A percentile compares a stretch with the other conserved stretches of the same genome.
Conservation (phyloP, 768 basidiomycete genomes). For the Daedaleopsis nitida region DNA sequence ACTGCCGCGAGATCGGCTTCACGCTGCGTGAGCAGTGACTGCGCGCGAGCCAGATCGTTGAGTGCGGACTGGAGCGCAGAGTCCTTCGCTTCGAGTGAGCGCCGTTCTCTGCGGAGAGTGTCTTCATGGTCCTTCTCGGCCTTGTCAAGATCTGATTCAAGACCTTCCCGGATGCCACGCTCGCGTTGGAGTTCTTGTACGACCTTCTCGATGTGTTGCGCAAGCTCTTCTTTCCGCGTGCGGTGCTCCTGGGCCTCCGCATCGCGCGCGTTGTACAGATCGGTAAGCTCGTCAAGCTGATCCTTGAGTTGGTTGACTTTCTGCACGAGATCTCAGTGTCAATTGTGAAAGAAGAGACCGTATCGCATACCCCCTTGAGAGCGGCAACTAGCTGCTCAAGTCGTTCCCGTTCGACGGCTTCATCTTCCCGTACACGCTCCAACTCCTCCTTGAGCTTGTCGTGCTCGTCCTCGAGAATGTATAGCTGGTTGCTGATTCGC, state of each 20-base stretch:
- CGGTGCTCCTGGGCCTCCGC: constrained; percentile 69
- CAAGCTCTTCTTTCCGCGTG: constrained; percentile 76
- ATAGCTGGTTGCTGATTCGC: constrained; percentile 74
- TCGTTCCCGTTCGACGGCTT: constrained; percentile 66
- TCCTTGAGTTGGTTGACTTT: constrained; percentile 68
- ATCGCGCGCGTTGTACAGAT: constrained; percentile 63
- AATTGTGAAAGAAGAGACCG: neutral
- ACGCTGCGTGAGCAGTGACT: constrained; percentile 66
- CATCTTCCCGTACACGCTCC: constrained; percentile 71
- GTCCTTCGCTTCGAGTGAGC: constrained; percentile 70
- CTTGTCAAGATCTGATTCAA: constrained; percentile 54
- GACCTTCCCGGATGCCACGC: constrained; percentile 54
- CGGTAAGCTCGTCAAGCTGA: constrained; percentile 65
- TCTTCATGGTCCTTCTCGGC: constrained; percentile 68
- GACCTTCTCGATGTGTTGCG: constrained; percentile 71
- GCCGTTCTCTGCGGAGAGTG: constrained; percentile 57
- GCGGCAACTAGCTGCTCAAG: constrained; percentile 67
- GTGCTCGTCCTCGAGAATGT: constrained; percentile 83
- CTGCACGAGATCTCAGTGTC: constrained; percentile 38
- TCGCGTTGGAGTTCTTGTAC: constrained; percentile 63
- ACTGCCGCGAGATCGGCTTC: constrained; percentile 76
- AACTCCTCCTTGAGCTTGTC: constrained; percentile 75
- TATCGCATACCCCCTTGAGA: constrained; percentile 71
- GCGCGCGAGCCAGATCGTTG: constrained; percentile 61
- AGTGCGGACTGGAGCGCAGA: constrained; percentile 64